Evolutionary conservation across 495 filamentous ascomycete genomes (phyloP), one percentile per base, ranked within the genome.

Genomic region (Neurospora sp.): DNA sequence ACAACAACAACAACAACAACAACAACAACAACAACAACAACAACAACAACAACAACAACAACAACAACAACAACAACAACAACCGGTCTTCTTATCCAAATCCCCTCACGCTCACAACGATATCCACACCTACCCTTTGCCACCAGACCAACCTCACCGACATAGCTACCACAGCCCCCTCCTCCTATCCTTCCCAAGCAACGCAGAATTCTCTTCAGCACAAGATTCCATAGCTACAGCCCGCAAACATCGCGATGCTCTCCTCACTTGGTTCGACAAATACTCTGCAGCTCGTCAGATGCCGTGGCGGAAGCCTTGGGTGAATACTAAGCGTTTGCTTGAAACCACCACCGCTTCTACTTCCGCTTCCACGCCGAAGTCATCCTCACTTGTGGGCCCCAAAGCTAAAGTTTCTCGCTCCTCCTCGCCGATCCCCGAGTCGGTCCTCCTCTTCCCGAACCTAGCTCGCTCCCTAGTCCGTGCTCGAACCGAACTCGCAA

Each of bases 271-370:
- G 84, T 86, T 83, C 71, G 77, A 80, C 70, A 69, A 68, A 40
- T 77, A 77, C 31, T 77, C 74, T 76, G 37, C 75, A 16, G 39
- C 69, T 2, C 84, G 84, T 35, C 61, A 77, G 48, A 86, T 86
- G 83, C 85, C 85, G 4, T 86, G 83, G 83, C 80, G 82, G 70
- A 84, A 85, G 68, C 48, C 81, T 18, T 86, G 83, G 80, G 70
- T 81, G 8, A 72, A 82, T 39, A 74, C 80, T 14, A 40, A 53
- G 6, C 39, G 73, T 72, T 53, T 73, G 78, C 44, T 14, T 53
- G 20, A n/a, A 22, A 53, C 4, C 10, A 20, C n/a, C 46, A 53
- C 20, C 9, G 46, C 46, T 53, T 5, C n/a, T 9, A 5, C 46
- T 22, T 10, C 46, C 46, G 46, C 10, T 53, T 22, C 46, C n/a